Evolutionary conservation across 306 rosid species (phyloP).

Genomic region (Dalbergia cochinchinensis): DNA sequence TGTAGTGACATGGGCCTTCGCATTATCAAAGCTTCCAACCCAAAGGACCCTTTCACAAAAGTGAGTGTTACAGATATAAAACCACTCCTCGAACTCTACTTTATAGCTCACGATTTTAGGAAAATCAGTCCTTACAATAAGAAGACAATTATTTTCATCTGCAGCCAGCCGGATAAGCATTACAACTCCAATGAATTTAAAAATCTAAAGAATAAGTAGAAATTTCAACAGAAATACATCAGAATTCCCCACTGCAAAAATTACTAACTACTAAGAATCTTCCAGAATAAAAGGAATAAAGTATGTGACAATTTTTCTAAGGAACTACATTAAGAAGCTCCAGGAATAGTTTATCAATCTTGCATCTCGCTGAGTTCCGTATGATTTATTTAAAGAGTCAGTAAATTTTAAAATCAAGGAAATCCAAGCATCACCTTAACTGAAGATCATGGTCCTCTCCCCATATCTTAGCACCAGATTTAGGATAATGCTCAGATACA

Average conservation of each 20-base stretch:
- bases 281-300: slow-evolving; percentile 22
- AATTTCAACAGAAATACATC: slow-evolving; percentile 27
- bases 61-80: background rate
- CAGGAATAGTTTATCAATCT: background rate
- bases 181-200: slow-evolving; percentile 22
- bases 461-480: slow-evolving; percentile 80
- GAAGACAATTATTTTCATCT: slow-evolving; percentile 24
- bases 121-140: slow-evolving; percentile 28
- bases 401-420: slow-evolving; percentile 27
- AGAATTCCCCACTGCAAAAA: slow-evolving; percentile 37
- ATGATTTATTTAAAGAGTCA: slow-evolving; percentile 10
- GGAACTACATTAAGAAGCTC: background rate
- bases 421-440: slow-evolving; percentile 76
- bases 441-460: slow-evolving; percentile 95
- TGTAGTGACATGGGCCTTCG: background rate
- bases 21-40: background rate
- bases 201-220: slow-evolving; percentile 1
- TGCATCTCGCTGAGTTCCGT: slow-evolving; percentile 22
- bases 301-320: background rate
- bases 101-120: background rate
- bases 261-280: slow-evolving; percentile 17
- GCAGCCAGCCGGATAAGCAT: slow-evolving; percentile 28
- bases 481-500: slow-evolving; percentile 66
- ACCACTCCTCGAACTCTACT: slow-evolving; percentile 10
- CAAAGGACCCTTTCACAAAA: background rate